Evolutionary conservation across 129 eudicot genomes (phyloP).

Genomic region (Saposhnikovia divaricata): DNA sequence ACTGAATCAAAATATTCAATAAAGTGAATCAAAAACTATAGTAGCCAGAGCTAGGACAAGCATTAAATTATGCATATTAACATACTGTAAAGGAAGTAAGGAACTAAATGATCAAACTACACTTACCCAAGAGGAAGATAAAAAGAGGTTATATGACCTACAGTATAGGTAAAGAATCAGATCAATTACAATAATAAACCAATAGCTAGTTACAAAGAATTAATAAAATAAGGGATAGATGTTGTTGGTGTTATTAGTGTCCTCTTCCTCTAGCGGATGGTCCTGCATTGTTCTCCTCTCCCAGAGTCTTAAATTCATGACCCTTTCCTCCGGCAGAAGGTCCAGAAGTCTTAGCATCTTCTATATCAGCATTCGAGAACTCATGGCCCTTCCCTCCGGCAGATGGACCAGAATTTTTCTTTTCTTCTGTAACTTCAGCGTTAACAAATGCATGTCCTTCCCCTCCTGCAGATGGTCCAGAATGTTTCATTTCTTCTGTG

Average conservation of each 20-base stretch:
- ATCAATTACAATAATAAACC: neutral
- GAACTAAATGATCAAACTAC: neutral
- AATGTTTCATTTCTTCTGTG: conserved; percentile 10
- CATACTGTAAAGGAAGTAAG: too few relatives aligned
- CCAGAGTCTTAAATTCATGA: neutral
- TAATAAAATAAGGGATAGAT: neutral
- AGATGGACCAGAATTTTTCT: conserved; percentile 25
- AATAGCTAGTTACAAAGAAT: neutral
- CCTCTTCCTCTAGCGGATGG: conserved; percentile 30
- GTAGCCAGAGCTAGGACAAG: too few relatives aligned
- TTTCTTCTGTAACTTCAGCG: neutral
- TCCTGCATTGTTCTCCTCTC: conserved; percentile 22
- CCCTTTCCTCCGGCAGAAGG: conserved; percentile 19
- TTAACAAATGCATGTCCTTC: neutral
- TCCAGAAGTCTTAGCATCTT: conserved; percentile 21
- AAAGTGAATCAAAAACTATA: too few relatives aligned
- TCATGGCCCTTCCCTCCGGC: conserved; percentile 12
- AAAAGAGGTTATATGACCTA: too few relatives aligned
- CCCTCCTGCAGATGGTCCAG: conserved; percentile 14
- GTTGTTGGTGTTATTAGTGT: too few relatives aligned
- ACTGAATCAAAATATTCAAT: too few relatives aligned
- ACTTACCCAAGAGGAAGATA: neutral
- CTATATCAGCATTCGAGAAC: neutral
- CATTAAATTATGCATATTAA: too few relatives aligned
- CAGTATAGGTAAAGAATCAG: too few relatives aligned